phyloP scores from a whole-genome alignment of 306 rosid genomes.

The Alnus glutinosa region DNA sequence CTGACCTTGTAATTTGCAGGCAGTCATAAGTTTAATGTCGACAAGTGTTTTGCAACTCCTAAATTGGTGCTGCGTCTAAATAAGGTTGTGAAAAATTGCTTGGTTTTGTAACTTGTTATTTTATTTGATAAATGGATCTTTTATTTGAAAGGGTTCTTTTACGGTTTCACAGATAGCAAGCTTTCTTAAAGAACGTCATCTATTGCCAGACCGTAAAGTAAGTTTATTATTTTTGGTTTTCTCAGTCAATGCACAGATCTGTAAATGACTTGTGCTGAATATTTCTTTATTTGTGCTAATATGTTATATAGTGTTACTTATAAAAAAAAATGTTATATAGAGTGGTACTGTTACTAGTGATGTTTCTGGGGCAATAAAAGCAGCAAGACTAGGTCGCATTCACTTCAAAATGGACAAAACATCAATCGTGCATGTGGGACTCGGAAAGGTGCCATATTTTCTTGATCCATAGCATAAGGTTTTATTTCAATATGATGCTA shows the following conservation, averaged over 20 bases:
- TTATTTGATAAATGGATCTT: constrained; percentile 17
- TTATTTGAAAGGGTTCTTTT: constrained; percentile 32
- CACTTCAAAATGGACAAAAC: constrained; percentile 95
- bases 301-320: constrained; percentile 65
- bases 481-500: constrained; percentile 15
- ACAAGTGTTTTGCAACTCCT: constrained; percentile 96
- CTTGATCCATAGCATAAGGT: constrained; percentile 18
- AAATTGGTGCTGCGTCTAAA: constrained; percentile 92
- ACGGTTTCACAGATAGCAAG: constrained; percentile 75
- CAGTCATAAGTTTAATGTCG: constrained; percentile 83
- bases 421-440: constrained; percentile 82
- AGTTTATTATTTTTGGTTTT: constrained; percentile 39
- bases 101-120: constrained; percentile 19
- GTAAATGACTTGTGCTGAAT: constrained; percentile 21
- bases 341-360: constrained; percentile 93
- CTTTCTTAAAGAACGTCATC: constrained; percentile 88
- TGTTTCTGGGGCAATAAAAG: constrained; percentile 76
- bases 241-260: constrained; percentile 18
- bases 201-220: constrained; percentile 96
- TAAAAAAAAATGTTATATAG: constrained; percentile 41
- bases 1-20: constrained; percentile 47
- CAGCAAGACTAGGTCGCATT: constrained; percentile 77
- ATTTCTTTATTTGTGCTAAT: constrained; percentile 29
- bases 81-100: constrained; percentile 56
- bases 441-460: constrained; percentile 74